Evolutionary conservation across 371 early-diverging fungal species (phyloP).

Genomic region (Zopfochytrium polystomum): DNA sequence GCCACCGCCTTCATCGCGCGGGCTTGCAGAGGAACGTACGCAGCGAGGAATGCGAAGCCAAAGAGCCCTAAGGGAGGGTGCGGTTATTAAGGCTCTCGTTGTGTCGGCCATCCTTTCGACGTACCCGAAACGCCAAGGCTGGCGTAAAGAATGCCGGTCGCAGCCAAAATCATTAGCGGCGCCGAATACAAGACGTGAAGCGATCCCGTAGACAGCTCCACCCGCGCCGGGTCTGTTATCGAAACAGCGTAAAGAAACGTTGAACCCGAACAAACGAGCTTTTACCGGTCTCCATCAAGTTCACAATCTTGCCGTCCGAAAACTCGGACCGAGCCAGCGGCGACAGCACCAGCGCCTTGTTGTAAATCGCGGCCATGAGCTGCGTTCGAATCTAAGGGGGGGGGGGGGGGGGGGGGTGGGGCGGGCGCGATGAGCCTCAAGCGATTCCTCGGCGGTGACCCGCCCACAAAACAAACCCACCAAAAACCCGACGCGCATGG

Average conservation of each 20-base stretch:
- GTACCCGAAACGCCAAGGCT: too few species aligned
- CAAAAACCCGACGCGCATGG: constrained; percentile 21
- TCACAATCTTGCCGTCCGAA: constrained; percentile 65
- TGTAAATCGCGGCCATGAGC: constrained; percentile 50
- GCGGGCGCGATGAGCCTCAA: too few species aligned
- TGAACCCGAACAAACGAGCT: constrained; percentile 51
- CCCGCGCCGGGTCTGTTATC: constrained; percentile 40
- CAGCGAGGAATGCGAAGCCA: too few species aligned
- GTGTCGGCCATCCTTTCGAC: too few species aligned
- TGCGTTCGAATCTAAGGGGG: constrained; percentile 28
- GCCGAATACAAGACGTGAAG: constrained; percentile 7
- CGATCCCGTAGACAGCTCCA: not conserved
- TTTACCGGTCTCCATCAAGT: constrained; percentile 72
- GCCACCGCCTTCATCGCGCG: too few species aligned
- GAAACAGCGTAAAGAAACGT: constrained; percentile 8
- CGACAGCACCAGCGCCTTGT: constrained; percentile 49
- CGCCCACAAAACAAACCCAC: too few species aligned
- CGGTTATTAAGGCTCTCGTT: too few species aligned
- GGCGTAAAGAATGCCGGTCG: too few species aligned
- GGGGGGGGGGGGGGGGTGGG: too few species aligned
- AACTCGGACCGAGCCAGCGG: constrained; percentile 41
- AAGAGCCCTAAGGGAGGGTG: too few species aligned
- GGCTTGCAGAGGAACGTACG: too few species aligned
- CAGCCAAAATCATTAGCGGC: constrained; percentile 5
- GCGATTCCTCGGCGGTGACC: too few species aligned